Evolutionary conservation across 1,284 basidiomycete genomes (phyloP), one percentile per base, ranked within the genome.

Genomic region (Naganishia cerealis): DNA sequence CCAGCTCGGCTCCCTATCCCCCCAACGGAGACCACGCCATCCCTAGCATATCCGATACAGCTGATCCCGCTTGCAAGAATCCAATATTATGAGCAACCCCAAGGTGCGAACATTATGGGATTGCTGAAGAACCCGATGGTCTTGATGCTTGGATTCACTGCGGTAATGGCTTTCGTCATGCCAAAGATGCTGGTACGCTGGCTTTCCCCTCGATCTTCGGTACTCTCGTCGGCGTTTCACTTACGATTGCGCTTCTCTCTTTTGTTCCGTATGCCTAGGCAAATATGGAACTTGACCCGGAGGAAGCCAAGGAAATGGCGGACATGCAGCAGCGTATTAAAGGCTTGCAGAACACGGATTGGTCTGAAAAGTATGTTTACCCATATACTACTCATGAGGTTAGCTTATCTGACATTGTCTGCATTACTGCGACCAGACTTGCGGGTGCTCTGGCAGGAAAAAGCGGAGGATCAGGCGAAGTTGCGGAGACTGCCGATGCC

Each of bases 91-190:
- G 84, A 87, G 63, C 86, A 88, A 26, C 84, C 79, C 18, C 84
- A 90, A 75, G 85, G 86, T 2, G 74, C 92, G 83, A 89, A 91
- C 78, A 73, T 92, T 33, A 68, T 90, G 65, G 86, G 83, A 57
- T 90, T 93, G 88, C 82, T 94, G 75, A 87, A 89, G 74, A 92
- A 86, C 76, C 91, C 91, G 2, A 92, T 94, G 91, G 88, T 91
- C 81, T 81, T 94, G 68, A 86, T 93, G 81, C 90, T 91, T 88
- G 81, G 88, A 21, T 82, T 85, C 72, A 87, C 84, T 53, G 90
- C 84, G 38, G 80, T 82, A 40, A 86, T 92, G 85, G 86, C 91
- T 79, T 80, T 90, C 24, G 86, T 83, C n/a, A 86, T 88, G 85
- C 91, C 91, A 1, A 91, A 90, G 77, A 77, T 93, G 70, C 88